Percentiles rank a stretch among this genome's conserved stretches.
Evolutionary conservation across 2,329 filamentous ascomycete genomes (phyloP).

Genomic region (Coleophoma eucalyptorum): DNA sequence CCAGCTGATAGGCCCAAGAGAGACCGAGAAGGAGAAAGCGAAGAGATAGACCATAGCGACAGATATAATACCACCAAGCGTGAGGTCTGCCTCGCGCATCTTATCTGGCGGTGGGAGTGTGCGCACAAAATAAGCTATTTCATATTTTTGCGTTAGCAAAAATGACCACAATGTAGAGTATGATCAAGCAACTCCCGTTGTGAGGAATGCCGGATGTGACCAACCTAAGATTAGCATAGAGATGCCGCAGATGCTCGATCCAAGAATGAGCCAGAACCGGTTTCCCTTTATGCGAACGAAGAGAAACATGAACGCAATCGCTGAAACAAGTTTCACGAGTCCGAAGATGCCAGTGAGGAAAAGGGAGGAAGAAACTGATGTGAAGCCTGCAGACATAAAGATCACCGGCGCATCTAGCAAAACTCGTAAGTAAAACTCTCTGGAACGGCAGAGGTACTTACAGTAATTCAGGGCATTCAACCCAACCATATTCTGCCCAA

Average conservation of each 20-base stretch:
- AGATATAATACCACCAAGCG: conserved; percentile 2
- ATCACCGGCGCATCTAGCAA: conserved; percentile 40
- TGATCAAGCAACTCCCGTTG: too few species aligned
- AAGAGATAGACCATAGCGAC: conserved; percentile 3
- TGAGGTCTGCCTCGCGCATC: not conserved
- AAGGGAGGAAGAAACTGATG: conserved; percentile 48
- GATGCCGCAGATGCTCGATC: conserved; percentile 3
- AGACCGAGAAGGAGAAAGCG: conserved; percentile 6
- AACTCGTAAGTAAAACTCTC: too few species aligned
- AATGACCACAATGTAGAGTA: not conserved
- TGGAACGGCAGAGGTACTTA: not conserved
- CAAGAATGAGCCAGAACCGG: conserved; percentile 7
- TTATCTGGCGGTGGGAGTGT: not conserved
- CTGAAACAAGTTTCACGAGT: conserved; percentile 39
- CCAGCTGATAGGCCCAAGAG: conserved; percentile 5
- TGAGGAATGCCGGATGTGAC: too few species aligned
- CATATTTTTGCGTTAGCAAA: not conserved
- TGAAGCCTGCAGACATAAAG: conserved; percentile 50
- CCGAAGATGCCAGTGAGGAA: conserved; percentile 54
- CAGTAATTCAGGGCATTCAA: conserved; percentile 61
- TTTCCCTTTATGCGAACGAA: conserved; percentile 32
- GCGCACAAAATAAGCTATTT: conserved; percentile 4
- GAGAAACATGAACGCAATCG: conserved; percentile 46
- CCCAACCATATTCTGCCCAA: conserved; percentile 61
- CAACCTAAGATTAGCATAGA: conserved; percentile 2